These are phyloP conservation scores for Mycena epipterygia DNA, from an alignment of 768 basidiomycete genomes.

Conservation along the genomic window DNA sequence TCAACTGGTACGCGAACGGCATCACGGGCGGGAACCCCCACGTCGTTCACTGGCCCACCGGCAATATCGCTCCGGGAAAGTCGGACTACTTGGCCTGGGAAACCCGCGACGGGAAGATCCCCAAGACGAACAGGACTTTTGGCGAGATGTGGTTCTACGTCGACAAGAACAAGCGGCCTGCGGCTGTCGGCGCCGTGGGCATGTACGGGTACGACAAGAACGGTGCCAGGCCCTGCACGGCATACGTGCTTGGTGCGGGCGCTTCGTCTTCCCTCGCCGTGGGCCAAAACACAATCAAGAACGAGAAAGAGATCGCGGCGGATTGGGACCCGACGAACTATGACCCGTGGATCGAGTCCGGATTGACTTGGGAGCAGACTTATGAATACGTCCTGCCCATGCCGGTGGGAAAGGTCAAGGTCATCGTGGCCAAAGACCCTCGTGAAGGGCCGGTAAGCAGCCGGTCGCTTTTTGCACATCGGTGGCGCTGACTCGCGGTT, in stretches of 20 bases:
- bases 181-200: neutral
- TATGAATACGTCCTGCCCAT: too few species aligned
- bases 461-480: neutral
- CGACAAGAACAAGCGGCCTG: neutral
- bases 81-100: neutral
- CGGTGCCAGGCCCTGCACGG: neutral
- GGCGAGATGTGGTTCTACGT: neutral
- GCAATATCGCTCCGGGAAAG: neutral
- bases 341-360: neutral
- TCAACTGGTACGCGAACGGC: neutral
- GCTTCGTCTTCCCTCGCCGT: neutral
- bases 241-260: neutral
- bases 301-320: neutral
- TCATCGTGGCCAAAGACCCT: neutral
- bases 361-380: too few species aligned
- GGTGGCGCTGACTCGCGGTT: neutral
- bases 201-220: neutral
- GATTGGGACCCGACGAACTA: neutral
- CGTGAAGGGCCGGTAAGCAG: neutral
- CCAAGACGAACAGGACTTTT: neutral
- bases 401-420: neutral
- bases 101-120: neutral
- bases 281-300: too few species aligned
- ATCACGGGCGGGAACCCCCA: neutral
- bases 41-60: neutral